Base-by-base conservation (phyloP, 257 asterid species). In the Solanum sitiens region DNA sequence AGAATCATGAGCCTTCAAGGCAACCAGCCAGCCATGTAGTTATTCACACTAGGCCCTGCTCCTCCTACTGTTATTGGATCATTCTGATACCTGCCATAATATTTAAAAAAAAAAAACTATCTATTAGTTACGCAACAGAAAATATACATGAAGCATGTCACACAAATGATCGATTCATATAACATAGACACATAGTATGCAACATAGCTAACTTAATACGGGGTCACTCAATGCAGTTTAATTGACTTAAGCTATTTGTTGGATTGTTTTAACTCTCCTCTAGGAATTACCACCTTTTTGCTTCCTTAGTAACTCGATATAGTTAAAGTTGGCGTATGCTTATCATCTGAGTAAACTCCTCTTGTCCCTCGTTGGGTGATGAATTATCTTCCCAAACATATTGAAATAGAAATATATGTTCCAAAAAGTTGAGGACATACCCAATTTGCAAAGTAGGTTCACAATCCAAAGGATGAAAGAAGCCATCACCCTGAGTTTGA, bases 391-490 rank as follows among this genome's bases (percentile, higher is more conserved):
- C 37, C 32, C 83, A 74, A 11, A 23, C 7, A 20, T 56, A 56
- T 30, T 8, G n/a, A 14, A 45, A 3, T 47, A 50, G 12, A 80
- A 47, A 9, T 16, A 30, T 47, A 27, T 47, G 27, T 8, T 30
- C 12, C 20, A 82, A 82, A 50, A 32, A 8, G 35, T 50, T 82
- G 11, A 65, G 33, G 10, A 65, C 90, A 13, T 93, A 94, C 96
- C 99, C 98, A 59, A 97, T 97, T 85, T 97, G 99, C 86, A 97
- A 94, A 86, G 98, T 96, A 79, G 99, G 98, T 91, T 96, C 98
- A 87, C 98, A 93, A 6, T 97, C 98, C 83, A 97, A 92, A 39
- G 93, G 98, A 90, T 97, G 99, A 89, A 90, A 95, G 86, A 97
- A 96, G 35, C 89, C 96, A 79, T 95, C 95, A 8, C 91, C 91